Percentiles rank a stretch among this genome's conserved stretches.
These are phyloP conservation scores for Trichoderma atroviride DNA, from an alignment of 2,329 filamentous ascomycete species.

Conservation along the genomic window DNA sequence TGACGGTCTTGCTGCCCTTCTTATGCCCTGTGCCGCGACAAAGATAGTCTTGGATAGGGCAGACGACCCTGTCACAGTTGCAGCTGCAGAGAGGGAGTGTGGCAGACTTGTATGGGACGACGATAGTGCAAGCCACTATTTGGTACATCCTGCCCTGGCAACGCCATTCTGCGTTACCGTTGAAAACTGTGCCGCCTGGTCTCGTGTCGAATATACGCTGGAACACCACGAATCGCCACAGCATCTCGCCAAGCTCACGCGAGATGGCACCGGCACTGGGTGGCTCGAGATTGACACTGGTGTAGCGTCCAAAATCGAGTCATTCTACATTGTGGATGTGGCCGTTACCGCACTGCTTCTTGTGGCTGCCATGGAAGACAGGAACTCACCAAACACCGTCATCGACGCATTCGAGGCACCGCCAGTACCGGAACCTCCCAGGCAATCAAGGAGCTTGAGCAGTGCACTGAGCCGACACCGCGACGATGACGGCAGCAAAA, in stretches of 20 bases:
- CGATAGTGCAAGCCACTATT: conserved; percentile 60
- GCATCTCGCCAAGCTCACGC: conserved; percentile 62
- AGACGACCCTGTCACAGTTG: conserved; percentile 60
- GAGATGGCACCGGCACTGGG: conserved; percentile 61
- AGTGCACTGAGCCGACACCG: conserved; percentile 36
- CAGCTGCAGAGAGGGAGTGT: conserved; percentile 68
- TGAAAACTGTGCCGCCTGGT: conserved; percentile 61
- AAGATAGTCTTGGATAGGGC: conserved; percentile 64
- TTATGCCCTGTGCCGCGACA: conserved; percentile 68
- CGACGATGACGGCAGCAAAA: conserved; percentile 39
- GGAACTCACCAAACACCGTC: conserved; percentile 45
- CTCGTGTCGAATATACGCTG: conserved; percentile 64
- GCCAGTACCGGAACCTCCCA: conserved; percentile 41
- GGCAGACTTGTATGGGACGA: conserved; percentile 73
- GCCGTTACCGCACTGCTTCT: conserved; percentile 62
- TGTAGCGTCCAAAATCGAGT: conserved; percentile 61
- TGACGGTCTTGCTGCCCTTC: conserved; percentile 66
- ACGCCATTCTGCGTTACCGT: conserved; percentile 64
- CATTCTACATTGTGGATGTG: conserved; percentile 65
- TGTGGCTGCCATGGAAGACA: conserved; percentile 60
- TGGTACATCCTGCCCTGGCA: conserved; percentile 66
- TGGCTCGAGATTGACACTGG: conserved; percentile 64
- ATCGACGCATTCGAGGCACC: conserved; percentile 62
- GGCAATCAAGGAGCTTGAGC: conserved; percentile 36
- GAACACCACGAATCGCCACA: conserved; percentile 65